phyloP scores from a whole-genome alignment of 2,329 filamentous ascomycete genomes.

The Beauveria caledonica region DNA sequence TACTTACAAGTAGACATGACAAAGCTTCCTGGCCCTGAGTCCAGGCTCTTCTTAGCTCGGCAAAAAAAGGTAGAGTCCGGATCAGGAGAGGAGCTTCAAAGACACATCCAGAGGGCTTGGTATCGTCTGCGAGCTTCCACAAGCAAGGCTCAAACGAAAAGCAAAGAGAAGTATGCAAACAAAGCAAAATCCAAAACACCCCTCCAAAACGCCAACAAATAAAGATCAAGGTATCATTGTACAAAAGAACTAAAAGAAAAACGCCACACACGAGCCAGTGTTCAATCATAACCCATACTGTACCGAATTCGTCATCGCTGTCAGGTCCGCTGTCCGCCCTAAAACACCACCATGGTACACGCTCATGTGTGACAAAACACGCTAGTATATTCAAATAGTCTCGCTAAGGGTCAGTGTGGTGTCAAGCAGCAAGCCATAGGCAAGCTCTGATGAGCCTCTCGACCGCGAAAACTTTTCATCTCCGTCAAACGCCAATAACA shows the following conservation, averaged over 20 bases:
- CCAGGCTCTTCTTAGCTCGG: neutral
- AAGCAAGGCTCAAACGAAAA: neutral
- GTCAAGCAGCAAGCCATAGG: constrained; percentile 4
- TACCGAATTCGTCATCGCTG: neutral
- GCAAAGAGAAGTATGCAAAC: neutral
- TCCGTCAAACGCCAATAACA: constrained; percentile 9
- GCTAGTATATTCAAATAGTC: constrained; percentile 15
- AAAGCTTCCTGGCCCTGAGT: neutral
- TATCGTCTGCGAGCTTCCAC: neutral
- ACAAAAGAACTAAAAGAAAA: neutral
- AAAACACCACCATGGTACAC: constrained; percentile 12
- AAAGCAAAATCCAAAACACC: neutral
- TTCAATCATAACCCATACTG: neutral
- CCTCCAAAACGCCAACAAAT: neutral
- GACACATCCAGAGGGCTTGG: neutral
- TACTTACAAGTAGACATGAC: neutral
- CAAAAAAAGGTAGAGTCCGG: neutral
- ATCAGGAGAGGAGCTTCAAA: neutral
- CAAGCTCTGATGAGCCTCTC: constrained; percentile 4
- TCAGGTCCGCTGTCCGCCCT: constrained; percentile 4
- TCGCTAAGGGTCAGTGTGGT: constrained; percentile 13
- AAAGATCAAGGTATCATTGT: constrained; percentile 1
- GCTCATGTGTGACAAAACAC: constrained; percentile 14
- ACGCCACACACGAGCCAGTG: neutral
- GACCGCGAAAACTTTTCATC: constrained; percentile 12